Conservation (phyloP, 2,329 filamentous ascomycete genomes). For the Talaromyces amestolkiae region DNA sequence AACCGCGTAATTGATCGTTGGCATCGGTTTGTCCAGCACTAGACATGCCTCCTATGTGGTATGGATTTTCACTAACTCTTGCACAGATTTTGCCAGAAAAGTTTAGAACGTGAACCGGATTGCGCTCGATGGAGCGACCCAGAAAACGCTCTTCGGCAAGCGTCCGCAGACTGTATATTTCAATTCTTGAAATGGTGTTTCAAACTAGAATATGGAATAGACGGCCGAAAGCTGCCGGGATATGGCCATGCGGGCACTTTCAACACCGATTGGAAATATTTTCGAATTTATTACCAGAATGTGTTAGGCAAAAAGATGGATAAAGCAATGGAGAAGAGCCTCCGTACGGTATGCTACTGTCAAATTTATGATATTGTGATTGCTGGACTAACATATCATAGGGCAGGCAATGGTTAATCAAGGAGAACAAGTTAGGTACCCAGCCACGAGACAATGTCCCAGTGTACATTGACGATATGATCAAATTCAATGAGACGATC, state of each 20-base stretch:
- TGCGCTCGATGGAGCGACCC: constrained; percentile 17
- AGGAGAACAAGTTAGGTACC: neutral
- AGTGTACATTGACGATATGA: constrained; percentile 27
- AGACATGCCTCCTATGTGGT: neutral
- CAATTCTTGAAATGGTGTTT: constrained; percentile 22
- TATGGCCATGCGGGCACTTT: constrained; percentile 23
- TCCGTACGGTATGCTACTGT: constrained; percentile 21
- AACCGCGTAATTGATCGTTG: constrained; percentile 21
- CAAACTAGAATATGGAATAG: constrained; percentile 22
- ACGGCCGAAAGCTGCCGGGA: constrained; percentile 19
- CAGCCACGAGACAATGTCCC: constrained; percentile 21
- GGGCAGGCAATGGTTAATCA: neutral
- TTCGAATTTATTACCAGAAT: constrained; percentile 24
- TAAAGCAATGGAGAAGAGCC: constrained; percentile 21
- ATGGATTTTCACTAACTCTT: neutral
- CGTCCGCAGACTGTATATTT: constrained; percentile 24
- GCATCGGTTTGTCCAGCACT: constrained; percentile 19
- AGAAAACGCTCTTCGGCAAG: constrained; percentile 22
- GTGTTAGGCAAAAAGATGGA: constrained; percentile 21
- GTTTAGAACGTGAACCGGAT: neutral
- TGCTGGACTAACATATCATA: neutral
- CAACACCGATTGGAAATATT: constrained; percentile 26
- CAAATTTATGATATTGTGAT: neutral
- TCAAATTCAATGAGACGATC: constrained; percentile 25
- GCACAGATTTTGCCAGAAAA: neutral